phyloP scores from a whole-genome alignment of 2,329 filamentous ascomycete genomes.

The Tolypocladium sp. region DNA sequence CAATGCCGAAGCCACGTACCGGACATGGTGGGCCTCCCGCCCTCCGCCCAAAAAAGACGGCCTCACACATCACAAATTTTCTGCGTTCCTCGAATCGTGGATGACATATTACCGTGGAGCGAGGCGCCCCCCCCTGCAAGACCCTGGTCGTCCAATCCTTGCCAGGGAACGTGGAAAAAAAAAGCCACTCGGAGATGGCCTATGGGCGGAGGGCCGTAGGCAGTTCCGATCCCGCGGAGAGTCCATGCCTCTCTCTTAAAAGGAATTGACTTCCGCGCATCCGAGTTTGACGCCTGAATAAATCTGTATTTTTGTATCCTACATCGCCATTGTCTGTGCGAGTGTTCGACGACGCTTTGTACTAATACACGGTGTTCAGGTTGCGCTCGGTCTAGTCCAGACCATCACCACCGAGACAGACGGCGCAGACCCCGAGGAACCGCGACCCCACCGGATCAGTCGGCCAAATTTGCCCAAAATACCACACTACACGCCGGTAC shows the following conservation, averaged over 20 bases:
- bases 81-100: not conserved
- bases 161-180: not conserved
- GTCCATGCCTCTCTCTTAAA: not conserved
- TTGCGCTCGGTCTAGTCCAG: too few species aligned
- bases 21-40: not conserved
- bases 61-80: not conserved
- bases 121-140: too few species aligned
- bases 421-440: not conserved
- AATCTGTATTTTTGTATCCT: too few species aligned
- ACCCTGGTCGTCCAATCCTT: not conserved
- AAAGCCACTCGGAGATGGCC: too few species aligned
- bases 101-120: not conserved
- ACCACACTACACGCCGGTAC: too few species aligned
- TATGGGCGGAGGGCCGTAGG: not conserved
- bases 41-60: not conserved
- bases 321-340: not conserved
- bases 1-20: not conserved
- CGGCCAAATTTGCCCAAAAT: not conserved
- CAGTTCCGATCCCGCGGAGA: not conserved
- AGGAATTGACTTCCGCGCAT: not conserved
- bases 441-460: not conserved
- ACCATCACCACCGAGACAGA: not conserved
- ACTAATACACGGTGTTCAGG: too few species aligned
- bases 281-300: not conserved
- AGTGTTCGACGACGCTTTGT: too few species aligned